Evolutionary conservation across 2,329 filamentous ascomycete species (phyloP), one percentile per base, ranked within the genome.

Genomic region (Neofusicoccum sp.): DNA sequence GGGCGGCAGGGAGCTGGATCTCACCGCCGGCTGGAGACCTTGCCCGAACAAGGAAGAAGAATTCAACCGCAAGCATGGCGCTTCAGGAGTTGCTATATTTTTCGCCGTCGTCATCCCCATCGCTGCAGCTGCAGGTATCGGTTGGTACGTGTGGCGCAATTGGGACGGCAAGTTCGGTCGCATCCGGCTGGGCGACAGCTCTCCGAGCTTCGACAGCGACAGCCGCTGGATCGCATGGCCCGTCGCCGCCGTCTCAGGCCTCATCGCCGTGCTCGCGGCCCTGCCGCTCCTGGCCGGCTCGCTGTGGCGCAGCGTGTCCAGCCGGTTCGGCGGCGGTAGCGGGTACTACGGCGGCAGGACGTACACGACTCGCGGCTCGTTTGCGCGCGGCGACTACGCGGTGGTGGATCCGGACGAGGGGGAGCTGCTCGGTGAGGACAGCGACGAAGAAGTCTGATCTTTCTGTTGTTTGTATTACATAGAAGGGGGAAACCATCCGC

Each of bases 351-450:
- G 78, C n/a, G 84, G 85, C 41, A 82, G 90, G 65, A 87, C 89
- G 62, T 99, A 96, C 75, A 95, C 93, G 14, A 96, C 91, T 56
- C 83, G 96, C 64, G 91, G 91, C 71, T 94, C 91, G 65, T 99
- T 99, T 78, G 90, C 93, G 4, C 85, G 91, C 62, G 89, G 90
- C n/a, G 92, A 97, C 76, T 98, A 98, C 76, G 87, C 89, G 14
- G 85, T 89, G 71, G 92, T 97, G 58, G 93, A 96, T 71, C 91
- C 95, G 56, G 95, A 98, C 73, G 95, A 98, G 75, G 94, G 94
- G 54, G 94, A 98, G 80, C 80, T 99, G 68, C 79, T 99, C 39
- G 95, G 95, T 0, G 94, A 97, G 69, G 93, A 96, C 64, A 93
- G 92, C 68, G 94, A 97, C 67, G 93, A 97, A 72, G 94, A 97